phyloP scores from a whole-genome alignment of 2,329 filamentous ascomycete genomes.

The Simplicillium sp. region DNA sequence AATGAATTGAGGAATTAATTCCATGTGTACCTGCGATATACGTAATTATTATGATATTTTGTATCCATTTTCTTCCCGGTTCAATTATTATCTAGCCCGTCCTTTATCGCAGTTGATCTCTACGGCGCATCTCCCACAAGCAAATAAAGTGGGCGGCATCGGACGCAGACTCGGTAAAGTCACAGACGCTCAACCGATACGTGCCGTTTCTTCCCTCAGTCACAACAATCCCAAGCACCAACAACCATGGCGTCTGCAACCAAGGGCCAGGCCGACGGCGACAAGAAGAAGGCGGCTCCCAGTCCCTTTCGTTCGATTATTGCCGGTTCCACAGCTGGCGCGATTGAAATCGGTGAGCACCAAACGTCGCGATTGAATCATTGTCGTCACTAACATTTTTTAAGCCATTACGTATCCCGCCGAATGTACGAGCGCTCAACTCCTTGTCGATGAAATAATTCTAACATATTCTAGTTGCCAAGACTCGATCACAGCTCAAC shows the following conservation, averaged over 20 bases:
- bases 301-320: slow-evolving; percentile 83
- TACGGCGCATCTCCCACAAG: too few relatives aligned
- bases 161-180: too few relatives aligned
- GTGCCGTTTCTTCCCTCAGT: too few relatives aligned
- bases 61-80: too few relatives aligned
- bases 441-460: slow-evolving; percentile 5
- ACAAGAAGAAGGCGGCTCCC: slow-evolving; percentile 40
- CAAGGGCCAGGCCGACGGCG: slow-evolving; percentile 1
- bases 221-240: background rate
- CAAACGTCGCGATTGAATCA: background rate
- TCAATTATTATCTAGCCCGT: too few relatives aligned
- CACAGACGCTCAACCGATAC: too few relatives aligned
- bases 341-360: slow-evolving; percentile 74
- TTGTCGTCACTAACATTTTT: background rate
- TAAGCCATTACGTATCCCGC: slow-evolving; percentile 82
- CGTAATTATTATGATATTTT: too few relatives aligned
- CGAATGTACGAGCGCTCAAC: slow-evolving; percentile 55
- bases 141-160: too few relatives aligned
- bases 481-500: slow-evolving; percentile 91
- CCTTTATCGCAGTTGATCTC: too few relatives aligned
- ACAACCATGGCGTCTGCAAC: slow-evolving; percentile 5
- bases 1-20: too few relatives aligned
- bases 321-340: slow-evolving; percentile 87
- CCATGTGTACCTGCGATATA: too few relatives aligned
- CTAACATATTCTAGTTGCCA: slow-evolving; percentile 56